A percentile compares a stretch with the other conserved stretches of the same genome.
These are phyloP conservation scores for Nasturtium officinale DNA, from an alignment of 345 rosid genomes.

Conservation along the genomic window DNA sequence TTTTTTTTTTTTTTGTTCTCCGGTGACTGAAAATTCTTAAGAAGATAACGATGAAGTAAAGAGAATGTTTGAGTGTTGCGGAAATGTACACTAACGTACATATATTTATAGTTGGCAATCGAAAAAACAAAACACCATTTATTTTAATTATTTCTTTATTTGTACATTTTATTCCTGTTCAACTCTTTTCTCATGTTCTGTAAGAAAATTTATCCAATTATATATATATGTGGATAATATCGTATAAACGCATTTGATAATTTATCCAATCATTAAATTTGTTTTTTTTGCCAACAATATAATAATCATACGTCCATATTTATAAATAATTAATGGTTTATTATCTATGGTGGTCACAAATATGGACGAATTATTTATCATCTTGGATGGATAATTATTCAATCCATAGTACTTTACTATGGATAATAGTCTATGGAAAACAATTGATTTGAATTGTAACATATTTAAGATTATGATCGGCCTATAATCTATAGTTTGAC, in stretches of 20 bases:
- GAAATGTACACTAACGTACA: slow-evolving; percentile 31
- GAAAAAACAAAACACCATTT: not conserved
- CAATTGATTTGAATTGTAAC: not conserved
- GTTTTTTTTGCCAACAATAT: not conserved
- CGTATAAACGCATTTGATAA: not conserved
- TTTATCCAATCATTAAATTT: not conserved
- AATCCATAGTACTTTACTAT: not conserved
- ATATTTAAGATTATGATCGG: not conserved
- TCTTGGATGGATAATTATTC: not conserved
- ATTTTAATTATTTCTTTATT: slow-evolving; percentile 16
- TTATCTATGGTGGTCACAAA: not conserved
- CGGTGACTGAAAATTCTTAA: not conserved
- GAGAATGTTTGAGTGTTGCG: slow-evolving; percentile 8
- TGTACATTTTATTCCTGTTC: not conserved
- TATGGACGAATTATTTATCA: not conserved
- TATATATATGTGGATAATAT: not conserved
- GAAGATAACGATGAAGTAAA: not conserved
- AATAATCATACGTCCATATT: not conserved
- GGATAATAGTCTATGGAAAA: not conserved
- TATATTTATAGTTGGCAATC: slow-evolving; percentile 24
- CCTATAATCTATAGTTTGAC: not conserved
- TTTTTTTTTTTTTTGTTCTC: not conserved
- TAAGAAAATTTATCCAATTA: not conserved
- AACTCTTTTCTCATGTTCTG: not conserved
- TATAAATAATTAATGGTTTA: not conserved